A percentile compares a stretch with the other conserved stretches of the same genome.
Evolutionary conservation across 2,329 filamentous ascomycete species (phyloP).

Genomic region (Ascocoryne sarcoides): DNA sequence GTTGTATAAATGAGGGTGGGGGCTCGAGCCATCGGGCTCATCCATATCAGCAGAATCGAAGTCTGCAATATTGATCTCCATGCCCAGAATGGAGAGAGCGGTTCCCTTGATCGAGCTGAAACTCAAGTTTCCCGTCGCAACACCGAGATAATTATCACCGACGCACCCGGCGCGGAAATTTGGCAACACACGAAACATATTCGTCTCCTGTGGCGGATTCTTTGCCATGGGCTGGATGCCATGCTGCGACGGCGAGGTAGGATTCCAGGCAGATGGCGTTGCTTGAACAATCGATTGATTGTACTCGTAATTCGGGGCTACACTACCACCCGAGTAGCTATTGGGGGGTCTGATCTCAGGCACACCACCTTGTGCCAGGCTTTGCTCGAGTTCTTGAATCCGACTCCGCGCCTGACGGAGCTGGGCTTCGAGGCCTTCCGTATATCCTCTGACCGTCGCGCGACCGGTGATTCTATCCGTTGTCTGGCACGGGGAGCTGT

Average conservation of each 20-base stretch:
- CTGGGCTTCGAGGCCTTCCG: conserved; percentile 67
- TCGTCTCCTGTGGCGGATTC: conserved; percentile 16
- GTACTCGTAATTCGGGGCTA: conserved; percentile 12
- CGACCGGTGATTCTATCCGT: conserved; percentile 81
- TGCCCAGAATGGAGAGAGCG: conserved; percentile 67
- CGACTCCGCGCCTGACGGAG: conserved; percentile 58
- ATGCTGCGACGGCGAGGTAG: too few relatives aligned
- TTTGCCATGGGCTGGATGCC: too few relatives aligned
- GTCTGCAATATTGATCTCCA: conserved; percentile 68
- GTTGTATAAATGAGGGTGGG: conserved; percentile 46
- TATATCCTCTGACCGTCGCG: conserved; percentile 68
- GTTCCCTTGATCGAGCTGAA: conserved; percentile 70
- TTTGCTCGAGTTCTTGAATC: conserved; percentile 58
- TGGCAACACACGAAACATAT: conserved; percentile 19
- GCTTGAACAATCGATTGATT: conserved; percentile 7
- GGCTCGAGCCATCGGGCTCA: conserved; percentile 42
- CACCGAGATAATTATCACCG: conserved; percentile 59
- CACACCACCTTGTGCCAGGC: conserved; percentile 49
- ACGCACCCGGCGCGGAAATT: conserved; percentile 29
- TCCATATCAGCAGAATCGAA: conserved; percentile 60
- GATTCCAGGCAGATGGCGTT: not conserved
- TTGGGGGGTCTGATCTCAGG: conserved; percentile 45
- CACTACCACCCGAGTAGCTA: conserved; percentile 22
- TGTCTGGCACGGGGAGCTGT: conserved; percentile 67
- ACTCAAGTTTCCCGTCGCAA: conserved; percentile 48